Conservation (phyloP, 1,284 basidiomycete species). For the Jaminaea rosea region DNA sequence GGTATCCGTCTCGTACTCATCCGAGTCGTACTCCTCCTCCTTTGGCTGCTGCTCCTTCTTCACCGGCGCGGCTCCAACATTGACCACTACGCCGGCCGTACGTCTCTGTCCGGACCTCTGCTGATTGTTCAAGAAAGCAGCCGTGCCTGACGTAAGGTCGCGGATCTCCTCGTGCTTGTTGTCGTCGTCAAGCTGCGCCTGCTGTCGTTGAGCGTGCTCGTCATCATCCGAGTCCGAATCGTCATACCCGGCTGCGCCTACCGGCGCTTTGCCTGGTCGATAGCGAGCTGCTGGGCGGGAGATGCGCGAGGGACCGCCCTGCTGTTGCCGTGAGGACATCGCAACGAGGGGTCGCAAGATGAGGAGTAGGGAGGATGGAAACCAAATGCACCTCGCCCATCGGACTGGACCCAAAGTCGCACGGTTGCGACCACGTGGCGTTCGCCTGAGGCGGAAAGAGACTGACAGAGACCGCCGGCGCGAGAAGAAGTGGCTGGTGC, state of each 20-base stretch:
- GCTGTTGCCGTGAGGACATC: too few species aligned
- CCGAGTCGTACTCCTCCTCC: slow-evolving; percentile 8
- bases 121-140: slow-evolving; percentile 2
- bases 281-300: slow-evolving; percentile 37
- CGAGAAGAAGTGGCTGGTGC: too few species aligned
- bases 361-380: too few species aligned
- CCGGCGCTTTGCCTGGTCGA: slow-evolving; percentile 41
- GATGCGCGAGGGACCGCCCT: too few species aligned
- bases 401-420: too few species aligned
- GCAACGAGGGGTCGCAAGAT: too few species aligned
- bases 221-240: slow-evolving; percentile 1
- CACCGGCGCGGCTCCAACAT: neutral
- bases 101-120: slow-evolving; percentile 10
- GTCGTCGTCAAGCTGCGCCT: slow-evolving; percentile 9
- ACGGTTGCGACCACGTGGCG: too few species aligned
- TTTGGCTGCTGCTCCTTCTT: neutral
- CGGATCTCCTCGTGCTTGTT: neutral
- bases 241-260: slow-evolving; percentile 9
- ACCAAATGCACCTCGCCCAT: too few species aligned
- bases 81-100: slow-evolving; percentile 1
- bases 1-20: slow-evolving; percentile 56
- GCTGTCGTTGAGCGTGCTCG: slow-evolving; percentile 3
- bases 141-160: slow-evolving; percentile 7
- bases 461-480: too few species aligned
- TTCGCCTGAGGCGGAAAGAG: too few species aligned